phyloP scores from a whole-genome alignment of 2,329 filamentous ascomycete species.

The Fusarium temperatum region DNA sequence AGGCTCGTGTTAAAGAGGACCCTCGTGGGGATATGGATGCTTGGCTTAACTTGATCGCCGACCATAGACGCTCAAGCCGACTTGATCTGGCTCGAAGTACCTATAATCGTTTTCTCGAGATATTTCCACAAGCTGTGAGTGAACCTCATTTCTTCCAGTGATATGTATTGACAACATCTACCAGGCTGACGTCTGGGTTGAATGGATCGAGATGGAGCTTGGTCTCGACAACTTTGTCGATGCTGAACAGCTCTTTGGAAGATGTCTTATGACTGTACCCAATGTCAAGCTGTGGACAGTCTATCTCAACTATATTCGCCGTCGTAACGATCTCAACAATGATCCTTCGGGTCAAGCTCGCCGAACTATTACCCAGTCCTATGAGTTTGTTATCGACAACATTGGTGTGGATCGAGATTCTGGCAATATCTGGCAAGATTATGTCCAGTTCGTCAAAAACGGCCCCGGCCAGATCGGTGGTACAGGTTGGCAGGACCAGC shows the following conservation, averaged over 20 bases:
- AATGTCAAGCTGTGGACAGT: conserved; percentile 90
- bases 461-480: conserved; percentile 88
- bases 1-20: conserved; percentile 92
- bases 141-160: background rate
- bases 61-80: conserved; percentile 83
- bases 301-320: conserved; percentile 94
- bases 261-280: conserved; percentile 79
- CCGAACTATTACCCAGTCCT: conserved; percentile 82
- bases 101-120: conserved; percentile 86
- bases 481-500: conserved; percentile 92
- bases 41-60: conserved; percentile 87
- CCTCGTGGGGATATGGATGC: conserved; percentile 91
- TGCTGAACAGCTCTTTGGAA: conserved; percentile 84
- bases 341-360: conserved; percentile 82
- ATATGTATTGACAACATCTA: conserved; percentile 41
- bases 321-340: conserved; percentile 83
- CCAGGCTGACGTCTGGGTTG: conserved; percentile 90
- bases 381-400: conserved; percentile 89
- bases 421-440: conserved; percentile 91
- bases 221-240: conserved; percentile 82
- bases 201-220: conserved; percentile 89
- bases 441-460: conserved; percentile 90
- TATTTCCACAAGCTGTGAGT: conserved; percentile 93
- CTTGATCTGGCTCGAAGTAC: conserved; percentile 80
- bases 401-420: conserved; percentile 93